Base-by-base conservation (phyloP, 2,329 filamentous ascomycete species). In the Paecilomyces niveus region DNA sequence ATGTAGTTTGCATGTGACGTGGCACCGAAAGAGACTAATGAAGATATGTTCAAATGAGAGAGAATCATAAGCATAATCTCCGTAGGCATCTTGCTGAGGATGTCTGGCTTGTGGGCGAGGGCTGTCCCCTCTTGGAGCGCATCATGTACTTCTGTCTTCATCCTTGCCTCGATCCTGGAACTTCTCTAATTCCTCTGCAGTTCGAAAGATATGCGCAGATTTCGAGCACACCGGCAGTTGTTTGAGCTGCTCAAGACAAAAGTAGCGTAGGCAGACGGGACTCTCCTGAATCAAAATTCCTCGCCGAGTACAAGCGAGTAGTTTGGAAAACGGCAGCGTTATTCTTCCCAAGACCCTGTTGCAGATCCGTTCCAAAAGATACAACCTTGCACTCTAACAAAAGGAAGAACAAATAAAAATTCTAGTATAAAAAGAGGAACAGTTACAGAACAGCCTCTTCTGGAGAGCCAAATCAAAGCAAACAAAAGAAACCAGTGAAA, bases 31-130 rank as follows among this genome's bases (percentile, higher is more conserved):
- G 64, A 56, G 13, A 74, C 61, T 11, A 74, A 58, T 18, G 67
- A 65, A 18, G 63, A 51, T 31, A 72, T 62, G 15, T 69, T 62
- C 3, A 74, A 62, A 55, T 68, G 60, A 22, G 67, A 65, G 11
- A 74, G 66, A 21, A 74, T 70, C 21, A 67, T 62, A 24, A 70
- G 63, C 7, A 71, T 61, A 49, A 74, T 55, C 60, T 74, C 72
- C 26, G 67, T 54, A 1, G 72, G 72, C 24, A 74, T 63, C 39
- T 52, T 57, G 21, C 57, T 65, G 53, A 72, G 58, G 29, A 53
- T 58, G 55, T 63, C 64, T 7, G 56, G 58, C 62, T 64, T 64
- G 26, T 26, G 57, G 24, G 10, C 3, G 35, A 33, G 32, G 32
- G 32, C 8, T 33, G 3, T 15, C 7, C n/a, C 39, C 39, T 18